Evolutionary conservation across 2,329 filamentous ascomycete genomes (phyloP).

Genomic region (Alternaria gansuensis): DNA sequence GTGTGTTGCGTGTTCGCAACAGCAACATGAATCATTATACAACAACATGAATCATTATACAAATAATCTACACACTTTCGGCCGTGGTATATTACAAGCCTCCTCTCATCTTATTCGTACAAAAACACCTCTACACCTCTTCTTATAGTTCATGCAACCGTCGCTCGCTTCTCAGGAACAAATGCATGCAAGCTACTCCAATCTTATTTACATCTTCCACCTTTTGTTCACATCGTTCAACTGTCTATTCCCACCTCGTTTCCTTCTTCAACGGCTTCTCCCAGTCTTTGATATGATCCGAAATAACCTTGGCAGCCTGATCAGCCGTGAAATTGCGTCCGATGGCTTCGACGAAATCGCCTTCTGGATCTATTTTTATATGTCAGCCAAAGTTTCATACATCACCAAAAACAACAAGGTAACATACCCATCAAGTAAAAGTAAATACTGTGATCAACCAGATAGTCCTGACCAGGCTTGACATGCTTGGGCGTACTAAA

Average conservation of each 20-base stretch:
- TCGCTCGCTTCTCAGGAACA: neutral
- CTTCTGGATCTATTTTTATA: constrained; percentile 78
- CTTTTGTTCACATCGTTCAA: too few species aligned
- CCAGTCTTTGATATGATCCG: constrained; percentile 85
- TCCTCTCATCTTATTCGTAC: constrained; percentile 12
- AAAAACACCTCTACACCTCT: neutral
- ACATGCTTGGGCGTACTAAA: constrained; percentile 92
- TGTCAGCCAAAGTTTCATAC: constrained; percentile 27
- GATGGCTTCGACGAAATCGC: constrained; percentile 96
- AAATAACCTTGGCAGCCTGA: constrained; percentile 82
- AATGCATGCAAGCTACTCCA: neutral
- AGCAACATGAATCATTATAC: neutral
- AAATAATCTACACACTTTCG: neutral
- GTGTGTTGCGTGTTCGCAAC: too few species aligned
- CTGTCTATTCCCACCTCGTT: constrained; percentile 39
- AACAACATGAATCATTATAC: constrained; percentile 1
- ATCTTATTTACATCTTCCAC: neutral
- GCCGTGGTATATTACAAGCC: constrained; percentile 9
- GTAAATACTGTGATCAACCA: constrained; percentile 99
- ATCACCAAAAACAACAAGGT: neutral
- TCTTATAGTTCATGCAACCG: too few species aligned
- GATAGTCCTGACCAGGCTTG: constrained; percentile 91
- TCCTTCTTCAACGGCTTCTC: constrained; percentile 64
- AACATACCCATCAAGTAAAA: constrained; percentile 91
- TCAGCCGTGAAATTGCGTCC: constrained; percentile 93